phyloP scores from a whole-genome alignment of 495 filamentous ascomycete species.

The Xanthoparmelia taractica region DNA sequence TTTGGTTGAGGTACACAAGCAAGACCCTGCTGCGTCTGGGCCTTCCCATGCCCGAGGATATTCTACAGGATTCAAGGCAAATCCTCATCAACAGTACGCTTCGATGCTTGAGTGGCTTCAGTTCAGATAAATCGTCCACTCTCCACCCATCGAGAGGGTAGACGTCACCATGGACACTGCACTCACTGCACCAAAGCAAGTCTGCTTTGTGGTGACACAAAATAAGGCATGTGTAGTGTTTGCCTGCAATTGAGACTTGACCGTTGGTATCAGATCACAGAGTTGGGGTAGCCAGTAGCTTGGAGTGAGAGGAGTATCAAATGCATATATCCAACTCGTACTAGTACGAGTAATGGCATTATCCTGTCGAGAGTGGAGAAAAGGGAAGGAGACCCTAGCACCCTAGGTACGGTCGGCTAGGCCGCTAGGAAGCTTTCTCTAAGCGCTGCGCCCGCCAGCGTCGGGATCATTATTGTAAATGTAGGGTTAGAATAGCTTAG shows the following conservation, averaged over 20 bases:
- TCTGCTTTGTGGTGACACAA: neutral
- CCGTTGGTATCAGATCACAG: too few relatives aligned
- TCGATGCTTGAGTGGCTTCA: neutral
- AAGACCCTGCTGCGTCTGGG: constrained; percentile 1
- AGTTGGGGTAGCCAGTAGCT: neutral
- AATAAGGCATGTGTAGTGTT: neutral
- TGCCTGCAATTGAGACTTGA: neutral
- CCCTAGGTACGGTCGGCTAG: neutral
- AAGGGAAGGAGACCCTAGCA: neutral
- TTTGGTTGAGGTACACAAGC: neutral
- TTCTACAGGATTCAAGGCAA: neutral
- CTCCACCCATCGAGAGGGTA: neutral
- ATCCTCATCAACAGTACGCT: neutral
- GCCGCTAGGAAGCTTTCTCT: neutral
- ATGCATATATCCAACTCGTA: neutral
- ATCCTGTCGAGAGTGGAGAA: neutral
- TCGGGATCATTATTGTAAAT: neutral
- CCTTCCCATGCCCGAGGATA: neutral
- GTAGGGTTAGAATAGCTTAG: neutral
- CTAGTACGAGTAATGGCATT: neutral
- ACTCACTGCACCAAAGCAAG: neutral
- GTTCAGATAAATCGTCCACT: neutral
- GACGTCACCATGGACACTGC: neutral
- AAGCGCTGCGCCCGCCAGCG: neutral
- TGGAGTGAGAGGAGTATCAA: neutral